Evolutionary conservation across 805 yeast species (phyloP), one percentile per base, ranked within the genome.

Genomic region (Saturnispora kantuleensis): DNA sequence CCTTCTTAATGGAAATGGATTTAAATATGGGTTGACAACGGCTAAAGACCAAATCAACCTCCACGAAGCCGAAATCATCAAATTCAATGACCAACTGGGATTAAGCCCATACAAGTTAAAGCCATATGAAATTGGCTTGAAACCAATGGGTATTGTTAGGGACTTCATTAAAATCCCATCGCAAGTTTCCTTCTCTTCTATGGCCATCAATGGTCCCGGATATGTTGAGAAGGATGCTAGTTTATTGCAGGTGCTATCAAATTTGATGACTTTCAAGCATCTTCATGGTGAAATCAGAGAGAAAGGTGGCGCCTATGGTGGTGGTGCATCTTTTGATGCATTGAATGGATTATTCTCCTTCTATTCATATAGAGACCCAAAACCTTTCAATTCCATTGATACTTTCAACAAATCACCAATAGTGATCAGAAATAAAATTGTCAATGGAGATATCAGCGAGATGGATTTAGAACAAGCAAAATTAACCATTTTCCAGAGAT

Each of bases 241-340:
- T 0, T 70, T 87, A 1, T 70, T 93, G 37, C 95, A 86, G 62
- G 77, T 93, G 0, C 68, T 93, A 39, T 73, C 96, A 1, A 89
- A 83, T 53, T 60, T 93, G 47, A 62, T 88, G 52, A 81, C 95
- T 0, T 89, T 82, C 64, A 85, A 84, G 56, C 77, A 84, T 52
- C 67, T 93, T 40, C 98, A 93, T 62, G 76, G 86, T 10, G 95
- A 88, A 51, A 79, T 93, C 33, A 76, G 98, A 52, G 98, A 93
- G 58, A 79, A 90, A 56, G 96, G 96, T 46, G 98, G 98, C 47
- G 98, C 98, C 0, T 93, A 93, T 58, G 98, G 98, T 7, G 97
- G 96, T 5, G 98, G 98, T 4, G 84, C 95, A 4, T 66, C 75
- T 7, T 93, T 81, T 60, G 84, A 81, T 58, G 87, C 90, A 0